Evolutionary conservation across 768 basidiomycete genomes (phyloP).

Genomic region (Suillus ampliporus): DNA sequence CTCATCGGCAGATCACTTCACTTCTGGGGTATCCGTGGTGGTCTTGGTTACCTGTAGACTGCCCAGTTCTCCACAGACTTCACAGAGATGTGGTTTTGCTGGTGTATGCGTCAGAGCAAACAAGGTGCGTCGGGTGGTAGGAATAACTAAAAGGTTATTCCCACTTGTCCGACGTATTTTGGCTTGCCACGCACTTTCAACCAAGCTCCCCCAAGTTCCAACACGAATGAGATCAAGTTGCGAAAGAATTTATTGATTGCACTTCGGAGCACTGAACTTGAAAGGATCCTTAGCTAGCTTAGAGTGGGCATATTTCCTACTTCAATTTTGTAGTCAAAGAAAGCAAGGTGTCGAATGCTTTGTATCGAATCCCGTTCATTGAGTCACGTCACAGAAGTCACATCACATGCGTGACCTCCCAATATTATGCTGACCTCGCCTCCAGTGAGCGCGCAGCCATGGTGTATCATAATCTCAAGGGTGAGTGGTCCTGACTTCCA

Average conservation of each 20-base stretch:
- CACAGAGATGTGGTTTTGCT: too few relatives aligned
- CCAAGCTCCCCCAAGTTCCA: background rate
- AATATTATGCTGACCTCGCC: constrained; percentile 1
- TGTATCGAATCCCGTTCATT: background rate
- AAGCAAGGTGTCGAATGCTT: background rate
- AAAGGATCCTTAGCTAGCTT: background rate
- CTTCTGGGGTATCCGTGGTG: too few relatives aligned
- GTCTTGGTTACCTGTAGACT: too few relatives aligned
- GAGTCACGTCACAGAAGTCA: background rate
- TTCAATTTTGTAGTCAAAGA: background rate
- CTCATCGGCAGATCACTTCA: too few relatives aligned
- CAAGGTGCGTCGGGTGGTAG: too few relatives aligned
- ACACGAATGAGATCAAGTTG: background rate
- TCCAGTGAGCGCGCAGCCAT: constrained; percentile 42
- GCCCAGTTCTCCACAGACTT: too few relatives aligned
- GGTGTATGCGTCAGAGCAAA: too few relatives aligned
- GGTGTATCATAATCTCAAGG: constrained; percentile 89
- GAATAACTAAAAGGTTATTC: too few relatives aligned
- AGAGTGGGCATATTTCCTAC: background rate
- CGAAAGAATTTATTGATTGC: background rate
- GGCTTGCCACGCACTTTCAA: background rate
- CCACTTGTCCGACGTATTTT: too few relatives aligned
- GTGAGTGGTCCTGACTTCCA: constrained; percentile 42
- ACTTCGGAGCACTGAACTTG: background rate
- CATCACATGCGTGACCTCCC: background rate